Conservation (phyloP, 345 rosid genomes). For the Eucalyptus victrix region DNA sequence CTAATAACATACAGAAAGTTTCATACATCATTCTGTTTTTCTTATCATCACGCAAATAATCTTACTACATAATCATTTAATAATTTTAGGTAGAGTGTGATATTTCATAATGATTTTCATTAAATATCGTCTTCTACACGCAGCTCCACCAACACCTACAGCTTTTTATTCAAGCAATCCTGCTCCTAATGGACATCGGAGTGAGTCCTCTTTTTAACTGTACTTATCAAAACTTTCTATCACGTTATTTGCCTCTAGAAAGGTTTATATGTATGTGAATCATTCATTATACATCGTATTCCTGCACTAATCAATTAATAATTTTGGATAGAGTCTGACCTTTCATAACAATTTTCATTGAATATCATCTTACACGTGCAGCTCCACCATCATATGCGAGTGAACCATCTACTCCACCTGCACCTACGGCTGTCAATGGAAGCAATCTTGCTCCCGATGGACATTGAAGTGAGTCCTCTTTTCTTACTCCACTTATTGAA, state of each 20-base stretch:
- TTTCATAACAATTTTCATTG: neutral
- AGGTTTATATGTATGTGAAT: neutral
- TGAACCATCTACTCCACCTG: too few relatives aligned
- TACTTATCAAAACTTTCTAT: neutral
- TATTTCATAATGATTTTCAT: neutral
- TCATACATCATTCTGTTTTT: neutral
- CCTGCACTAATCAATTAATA: neutral
- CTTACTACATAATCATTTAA: neutral
- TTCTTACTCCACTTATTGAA: neutral
- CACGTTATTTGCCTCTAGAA: neutral
- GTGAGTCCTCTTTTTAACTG: neutral
- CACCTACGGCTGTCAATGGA: too few relatives aligned
- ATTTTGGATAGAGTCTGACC: neutral
- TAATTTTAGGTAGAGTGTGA: neutral
- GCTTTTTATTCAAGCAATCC: neutral
- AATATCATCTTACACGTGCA: neutral
- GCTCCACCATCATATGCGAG: neutral
- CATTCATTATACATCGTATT: neutral
- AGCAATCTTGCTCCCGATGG: neutral
- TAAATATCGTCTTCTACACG: accelerated
- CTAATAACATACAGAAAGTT: neutral
- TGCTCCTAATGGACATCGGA: neutral
- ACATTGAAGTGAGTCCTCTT: too few relatives aligned
- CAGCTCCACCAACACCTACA: neutral
- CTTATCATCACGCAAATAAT: neutral